Conservation (phyloP, 75 land plant genomes). For the Selaginella tamariscina region DNA sequence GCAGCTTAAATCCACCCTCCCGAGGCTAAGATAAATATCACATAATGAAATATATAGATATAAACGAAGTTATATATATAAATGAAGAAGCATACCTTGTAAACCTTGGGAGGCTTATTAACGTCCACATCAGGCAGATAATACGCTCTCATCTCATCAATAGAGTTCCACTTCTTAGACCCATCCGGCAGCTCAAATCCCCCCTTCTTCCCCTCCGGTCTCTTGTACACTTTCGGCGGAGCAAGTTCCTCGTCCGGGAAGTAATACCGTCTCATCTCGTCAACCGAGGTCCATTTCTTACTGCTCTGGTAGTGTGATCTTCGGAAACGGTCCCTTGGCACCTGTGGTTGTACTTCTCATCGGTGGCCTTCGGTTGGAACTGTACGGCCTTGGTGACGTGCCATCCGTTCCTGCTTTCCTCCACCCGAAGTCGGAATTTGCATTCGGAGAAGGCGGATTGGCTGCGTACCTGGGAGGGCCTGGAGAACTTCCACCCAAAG, state of each 20-base stretch:
- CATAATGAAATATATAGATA: too few species aligned
- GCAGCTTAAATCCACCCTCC: neutral
- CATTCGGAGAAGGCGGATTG: neutral
- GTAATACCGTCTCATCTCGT: neutral
- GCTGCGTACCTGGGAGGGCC: neutral
- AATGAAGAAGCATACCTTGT: too few species aligned
- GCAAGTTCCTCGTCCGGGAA: neutral
- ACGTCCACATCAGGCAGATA: neutral
- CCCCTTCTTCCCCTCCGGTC: neutral
- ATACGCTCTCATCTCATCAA: neutral
- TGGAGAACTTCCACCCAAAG: neutral
- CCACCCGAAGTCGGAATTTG: neutral
- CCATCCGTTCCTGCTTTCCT: conserved; percentile 1
- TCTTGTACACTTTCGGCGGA: neutral
- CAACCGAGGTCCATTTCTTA: neutral
- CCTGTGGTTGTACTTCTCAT: too few species aligned
- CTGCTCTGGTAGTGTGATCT: neutral
- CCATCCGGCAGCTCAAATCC: neutral
- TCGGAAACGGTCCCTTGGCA: neutral
- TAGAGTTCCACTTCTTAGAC: neutral
- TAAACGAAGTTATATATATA: too few species aligned
- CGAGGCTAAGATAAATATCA: neutral
- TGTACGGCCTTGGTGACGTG: neutral
- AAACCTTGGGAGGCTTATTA: neutral
- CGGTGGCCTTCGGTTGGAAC: too few species aligned